phyloP scores from a whole-genome alignment of 2,329 filamentous ascomycete species.

The Fusarium sp. region DNA sequence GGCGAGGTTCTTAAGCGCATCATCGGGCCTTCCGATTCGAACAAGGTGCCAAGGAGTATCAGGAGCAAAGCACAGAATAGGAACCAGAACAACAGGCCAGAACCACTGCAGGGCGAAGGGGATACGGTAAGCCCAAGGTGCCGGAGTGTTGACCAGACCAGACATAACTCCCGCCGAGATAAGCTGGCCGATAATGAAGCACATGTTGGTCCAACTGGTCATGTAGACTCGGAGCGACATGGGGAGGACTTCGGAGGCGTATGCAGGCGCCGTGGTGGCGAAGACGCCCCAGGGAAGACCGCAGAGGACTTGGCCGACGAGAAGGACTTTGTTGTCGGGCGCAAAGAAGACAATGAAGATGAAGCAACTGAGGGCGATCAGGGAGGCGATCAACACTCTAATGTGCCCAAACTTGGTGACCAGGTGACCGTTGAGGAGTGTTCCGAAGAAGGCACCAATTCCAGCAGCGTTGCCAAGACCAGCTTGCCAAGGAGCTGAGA shows the following conservation, averaged over 20 bases:
- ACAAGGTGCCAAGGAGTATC: constrained; percentile 63
- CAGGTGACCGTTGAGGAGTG: constrained; percentile 61
- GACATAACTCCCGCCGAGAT: constrained; percentile 54
- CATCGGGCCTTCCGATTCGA: constrained; percentile 51
- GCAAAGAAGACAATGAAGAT: constrained; percentile 64
- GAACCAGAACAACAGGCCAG: constrained; percentile 60
- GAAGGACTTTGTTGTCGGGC: constrained; percentile 53
- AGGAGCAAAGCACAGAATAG: constrained; percentile 58
- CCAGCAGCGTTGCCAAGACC: constrained; percentile 60
- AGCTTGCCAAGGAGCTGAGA: constrained; percentile 65
- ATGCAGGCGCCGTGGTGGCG: constrained; percentile 60
- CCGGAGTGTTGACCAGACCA: constrained; percentile 46
- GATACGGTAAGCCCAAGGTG: constrained; percentile 61
- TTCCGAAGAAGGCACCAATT: constrained; percentile 63
- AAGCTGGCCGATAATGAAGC: constrained; percentile 62
- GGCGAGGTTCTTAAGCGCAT: constrained; percentile 53
- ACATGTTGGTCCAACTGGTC: constrained; percentile 62
- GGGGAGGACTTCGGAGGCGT: constrained; percentile 61
- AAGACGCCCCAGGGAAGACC: constrained; percentile 63
- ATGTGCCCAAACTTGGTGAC: constrained; percentile 60
- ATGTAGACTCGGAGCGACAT: constrained; percentile 58
- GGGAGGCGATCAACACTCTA: constrained; percentile 58
- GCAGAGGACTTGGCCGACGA: constrained; percentile 60
- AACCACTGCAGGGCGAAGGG: constrained; percentile 65
- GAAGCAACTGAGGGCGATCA: constrained; percentile 56